Conservation (phyloP, 1,284 basidiomycete genomes). For the Papiliotrema fonsecae region DNA sequence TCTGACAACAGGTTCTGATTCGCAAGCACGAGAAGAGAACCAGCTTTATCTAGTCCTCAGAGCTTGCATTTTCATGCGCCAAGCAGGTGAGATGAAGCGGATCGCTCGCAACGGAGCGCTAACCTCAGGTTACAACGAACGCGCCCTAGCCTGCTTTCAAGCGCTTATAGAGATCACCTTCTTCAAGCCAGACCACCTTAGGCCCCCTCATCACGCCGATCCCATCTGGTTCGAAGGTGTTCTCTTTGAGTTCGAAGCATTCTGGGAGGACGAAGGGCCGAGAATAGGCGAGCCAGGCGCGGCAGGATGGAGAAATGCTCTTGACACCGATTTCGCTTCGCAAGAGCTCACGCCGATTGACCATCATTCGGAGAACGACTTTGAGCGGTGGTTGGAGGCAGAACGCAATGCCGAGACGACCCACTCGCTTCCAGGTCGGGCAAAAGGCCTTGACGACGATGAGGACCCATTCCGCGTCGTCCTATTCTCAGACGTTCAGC, state of each 20-base stretch:
- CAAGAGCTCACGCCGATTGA: neutral
- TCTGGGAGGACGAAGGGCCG: slow-evolving; percentile 52
- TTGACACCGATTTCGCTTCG: neutral
- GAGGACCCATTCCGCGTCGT: slow-evolving; percentile 74
- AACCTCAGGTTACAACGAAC: slow-evolving; percentile 49
- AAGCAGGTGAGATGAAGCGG: slow-evolving; percentile 60
- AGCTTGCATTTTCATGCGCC: slow-evolving; percentile 56
- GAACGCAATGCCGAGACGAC: slow-evolving; percentile 56
- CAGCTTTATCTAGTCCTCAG: slow-evolving; percentile 42
- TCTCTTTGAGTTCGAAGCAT: slow-evolving; percentile 47
- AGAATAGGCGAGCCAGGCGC: slow-evolving; percentile 50
- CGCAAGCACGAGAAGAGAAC: slow-evolving; percentile 36
- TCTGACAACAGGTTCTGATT: neutral
- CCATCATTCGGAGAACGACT: slow-evolving; percentile 54
- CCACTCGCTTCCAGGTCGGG: slow-evolving; percentile 56
- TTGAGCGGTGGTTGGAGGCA: slow-evolving; percentile 61
- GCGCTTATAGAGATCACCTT: slow-evolving; percentile 52
- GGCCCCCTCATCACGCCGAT: slow-evolving; percentile 7
- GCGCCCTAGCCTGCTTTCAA: slow-evolving; percentile 51
- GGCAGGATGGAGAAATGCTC: slow-evolving; percentile 44
- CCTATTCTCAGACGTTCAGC: slow-evolving; percentile 71
- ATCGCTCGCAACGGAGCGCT: neutral
- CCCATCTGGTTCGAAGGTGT: slow-evolving; percentile 26
- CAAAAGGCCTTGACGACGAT: slow-evolving; percentile 54
- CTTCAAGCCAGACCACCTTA: slow-evolving; percentile 38